phyloP scores from a whole-genome alignment of 306 rosid species.

The Vigna trinervia region DNA sequence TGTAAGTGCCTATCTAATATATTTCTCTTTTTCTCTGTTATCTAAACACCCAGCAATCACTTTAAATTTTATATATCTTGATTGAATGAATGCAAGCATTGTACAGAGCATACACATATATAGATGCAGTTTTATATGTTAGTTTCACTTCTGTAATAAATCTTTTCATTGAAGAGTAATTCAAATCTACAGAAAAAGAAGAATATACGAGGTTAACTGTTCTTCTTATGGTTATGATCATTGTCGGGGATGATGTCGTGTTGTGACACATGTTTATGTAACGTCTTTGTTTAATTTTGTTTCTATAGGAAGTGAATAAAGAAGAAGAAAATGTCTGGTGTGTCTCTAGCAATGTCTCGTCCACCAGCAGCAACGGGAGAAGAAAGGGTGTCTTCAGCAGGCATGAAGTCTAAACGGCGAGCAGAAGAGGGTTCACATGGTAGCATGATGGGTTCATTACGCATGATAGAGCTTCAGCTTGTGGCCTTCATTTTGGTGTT shows the following conservation, averaged over 20 bases:
- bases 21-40: not conserved
- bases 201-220: no score
- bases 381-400: not conserved
- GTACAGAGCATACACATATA: no score
- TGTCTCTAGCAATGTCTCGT: slow-evolving; percentile 61
- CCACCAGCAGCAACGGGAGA: slow-evolving; percentile 28
- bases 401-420: slow-evolving; percentile 4
- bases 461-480: slow-evolving; percentile 82
- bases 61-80: not conserved
- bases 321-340: slow-evolving; percentile 68
- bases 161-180: no score
- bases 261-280: not conserved
- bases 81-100: not conserved
- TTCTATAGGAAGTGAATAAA: not conserved
- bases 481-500: slow-evolving; percentile 87
- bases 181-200: no score
- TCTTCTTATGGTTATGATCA: not conserved
- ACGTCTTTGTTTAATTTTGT: not conserved
- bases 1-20: not conserved
- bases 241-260: not conserved
- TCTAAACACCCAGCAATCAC: not conserved
- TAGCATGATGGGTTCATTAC: slow-evolving; percentile 79
- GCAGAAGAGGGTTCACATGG: slow-evolving; percentile 15
- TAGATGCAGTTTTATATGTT: no score
- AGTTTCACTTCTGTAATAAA: no score